A percentile compares a stretch with the other conserved stretches of the same genome.
Conservation (phyloP, 2,329 filamentous ascomycete genomes). For the Rutstroemia sp. region DNA sequence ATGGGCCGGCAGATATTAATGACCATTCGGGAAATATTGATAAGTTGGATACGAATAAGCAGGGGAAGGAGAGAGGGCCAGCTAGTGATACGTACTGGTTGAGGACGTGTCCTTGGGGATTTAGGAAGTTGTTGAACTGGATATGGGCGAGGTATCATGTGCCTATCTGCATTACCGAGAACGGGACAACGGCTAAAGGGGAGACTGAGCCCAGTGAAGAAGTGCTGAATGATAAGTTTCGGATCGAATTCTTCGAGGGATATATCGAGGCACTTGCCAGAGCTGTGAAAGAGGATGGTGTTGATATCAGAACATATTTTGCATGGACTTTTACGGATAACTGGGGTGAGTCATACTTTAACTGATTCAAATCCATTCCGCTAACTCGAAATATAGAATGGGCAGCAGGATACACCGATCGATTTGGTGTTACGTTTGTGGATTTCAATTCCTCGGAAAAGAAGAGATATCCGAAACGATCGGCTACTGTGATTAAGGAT, state of each 20-base stretch:
- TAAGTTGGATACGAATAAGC: conserved; percentile 61
- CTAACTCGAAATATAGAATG: conserved; percentile 13
- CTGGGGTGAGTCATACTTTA: conserved; percentile 9
- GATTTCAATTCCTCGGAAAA: conserved; percentile 67
- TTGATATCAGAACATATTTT: conserved; percentile 73
- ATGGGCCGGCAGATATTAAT: conserved; percentile 49
- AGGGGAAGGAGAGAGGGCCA: conserved; percentile 64
- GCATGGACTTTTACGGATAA: conserved; percentile 76
- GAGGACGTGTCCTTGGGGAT: conserved; percentile 63
- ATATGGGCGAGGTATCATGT: conserved; percentile 67
- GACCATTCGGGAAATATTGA: conserved; percentile 73
- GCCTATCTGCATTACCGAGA: conserved; percentile 84
- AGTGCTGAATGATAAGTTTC: conserved; percentile 73
- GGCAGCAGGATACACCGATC: conserved; percentile 76
- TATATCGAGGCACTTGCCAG: conserved; percentile 72
- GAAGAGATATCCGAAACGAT: conserved; percentile 76
- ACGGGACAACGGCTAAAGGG: conserved; percentile 73
- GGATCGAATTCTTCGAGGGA: conserved; percentile 66
- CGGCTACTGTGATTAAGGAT: conserved; percentile 60
- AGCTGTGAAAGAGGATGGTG: conserved; percentile 62
- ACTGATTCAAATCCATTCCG: not conserved
- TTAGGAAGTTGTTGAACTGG: conserved; percentile 70
- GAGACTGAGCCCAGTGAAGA: conserved; percentile 66
- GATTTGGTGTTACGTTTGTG: conserved; percentile 76
- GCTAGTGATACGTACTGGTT: conserved; percentile 80